phyloP scores from a whole-genome alignment of 2,329 filamentous ascomycete genomes.

The Cadophora sp. region DNA sequence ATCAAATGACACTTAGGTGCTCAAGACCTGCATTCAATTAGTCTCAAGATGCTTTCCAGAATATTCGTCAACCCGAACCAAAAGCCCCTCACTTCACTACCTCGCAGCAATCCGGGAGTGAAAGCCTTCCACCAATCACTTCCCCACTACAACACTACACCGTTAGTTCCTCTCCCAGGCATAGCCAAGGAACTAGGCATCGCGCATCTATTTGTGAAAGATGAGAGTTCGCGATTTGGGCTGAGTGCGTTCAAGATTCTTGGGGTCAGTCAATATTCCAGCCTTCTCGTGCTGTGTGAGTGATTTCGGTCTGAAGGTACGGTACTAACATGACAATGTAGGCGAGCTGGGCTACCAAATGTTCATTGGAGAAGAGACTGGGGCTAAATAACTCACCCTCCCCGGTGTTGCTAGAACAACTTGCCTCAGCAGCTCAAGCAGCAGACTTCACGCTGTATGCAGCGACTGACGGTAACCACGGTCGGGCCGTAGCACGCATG shows the following conservation, averaged over 20 bases:
- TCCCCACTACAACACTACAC: constrained; percentile 26
- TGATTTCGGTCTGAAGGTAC: constrained; percentile 50
- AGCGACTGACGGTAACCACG: constrained; percentile 80
- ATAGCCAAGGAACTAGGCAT: constrained; percentile 66
- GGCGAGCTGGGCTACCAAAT: constrained; percentile 13
- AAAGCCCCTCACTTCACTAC: not conserved
- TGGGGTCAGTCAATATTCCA: constrained; percentile 67
- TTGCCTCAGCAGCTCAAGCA: constrained; percentile 44
- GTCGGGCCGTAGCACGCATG: constrained; percentile 75
- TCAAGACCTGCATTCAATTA: too few species aligned
- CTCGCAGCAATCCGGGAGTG: constrained; percentile 1
- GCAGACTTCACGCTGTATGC: constrained; percentile 56
- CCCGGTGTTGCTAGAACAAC: constrained; percentile 7
- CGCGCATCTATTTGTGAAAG: constrained; percentile 68
- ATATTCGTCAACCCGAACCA: constrained; percentile 21
- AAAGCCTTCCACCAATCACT: constrained; percentile 29
- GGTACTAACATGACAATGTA: not conserved
- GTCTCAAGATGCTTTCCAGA: constrained; percentile 8
- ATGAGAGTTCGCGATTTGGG: constrained; percentile 72
- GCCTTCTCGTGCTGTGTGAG: constrained; percentile 54
- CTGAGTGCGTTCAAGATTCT: constrained; percentile 82
- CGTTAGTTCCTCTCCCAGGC: constrained; percentile 51
- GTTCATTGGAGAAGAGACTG: constrained; percentile 7
- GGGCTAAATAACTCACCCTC: not conserved
- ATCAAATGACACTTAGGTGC: too few species aligned